A percentile compares a stretch with the other conserved stretches of the same genome.
These are phyloP conservation scores for Nannochloropsis gaditana DNA, from an alignment of 108 stramenopile species.

Conservation along the genomic window DNA sequence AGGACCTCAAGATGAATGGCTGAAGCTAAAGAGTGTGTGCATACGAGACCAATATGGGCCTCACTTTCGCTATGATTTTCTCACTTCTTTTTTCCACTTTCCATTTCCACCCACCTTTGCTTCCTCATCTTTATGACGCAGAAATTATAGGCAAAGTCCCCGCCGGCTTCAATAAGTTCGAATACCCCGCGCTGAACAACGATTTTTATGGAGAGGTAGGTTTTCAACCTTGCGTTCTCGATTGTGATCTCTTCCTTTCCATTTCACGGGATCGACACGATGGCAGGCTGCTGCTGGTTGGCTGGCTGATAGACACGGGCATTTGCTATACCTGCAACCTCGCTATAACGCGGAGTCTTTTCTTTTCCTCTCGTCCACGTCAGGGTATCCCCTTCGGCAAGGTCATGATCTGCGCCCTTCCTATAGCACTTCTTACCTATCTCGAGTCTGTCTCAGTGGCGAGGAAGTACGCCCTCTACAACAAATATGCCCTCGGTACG, in stretches of 20 bases:
- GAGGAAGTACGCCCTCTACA: background rate
- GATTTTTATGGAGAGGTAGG: background rate
- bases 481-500: constrained; percentile 10
- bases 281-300: too few relatives aligned
- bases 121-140: background rate
- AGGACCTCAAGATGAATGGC: too few relatives aligned
- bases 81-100: background rate
- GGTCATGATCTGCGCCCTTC: background rate
- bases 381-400: background rate
- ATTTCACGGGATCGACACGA: background rate
- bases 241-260: background rate
- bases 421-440: background rate
- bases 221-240: background rate
- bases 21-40: too few relatives aligned
- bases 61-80: background rate
- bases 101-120: background rate
- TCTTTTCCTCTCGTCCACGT: too few relatives aligned
- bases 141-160: background rate
- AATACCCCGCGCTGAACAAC: background rate
- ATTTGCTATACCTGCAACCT: too few relatives aligned
- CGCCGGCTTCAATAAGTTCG: background rate
- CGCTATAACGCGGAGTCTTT: too few relatives aligned
- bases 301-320: too few relatives aligned
- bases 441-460: constrained; percentile 17
- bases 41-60: too few relatives aligned